Percentiles rank a stretch among this genome's conserved stretches.
Evolutionary conservation across 352 stramenopile genomes (phyloP).

Genomic region (Nothophytophthora sp.): DNA sequence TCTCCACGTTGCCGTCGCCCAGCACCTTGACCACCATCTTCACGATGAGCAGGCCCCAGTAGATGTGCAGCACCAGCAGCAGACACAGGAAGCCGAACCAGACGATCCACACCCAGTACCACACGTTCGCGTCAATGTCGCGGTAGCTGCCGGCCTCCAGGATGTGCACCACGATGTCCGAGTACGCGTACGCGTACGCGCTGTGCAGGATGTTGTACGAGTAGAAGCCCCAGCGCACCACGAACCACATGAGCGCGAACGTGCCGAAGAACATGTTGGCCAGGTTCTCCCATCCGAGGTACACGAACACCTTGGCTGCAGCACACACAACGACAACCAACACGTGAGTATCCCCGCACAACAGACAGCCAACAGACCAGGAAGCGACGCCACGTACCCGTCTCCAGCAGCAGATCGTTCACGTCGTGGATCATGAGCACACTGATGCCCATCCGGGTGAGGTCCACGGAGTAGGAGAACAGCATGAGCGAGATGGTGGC

Average conservation of each 20-base stretch:
- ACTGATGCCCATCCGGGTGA: conserved; percentile 54
- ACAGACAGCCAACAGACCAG: conserved; percentile 2
- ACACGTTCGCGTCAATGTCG: conserved; percentile 38
- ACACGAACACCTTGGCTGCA: conserved; percentile 80
- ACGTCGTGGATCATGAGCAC: conserved; percentile 71
- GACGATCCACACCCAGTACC: conserved; percentile 58
- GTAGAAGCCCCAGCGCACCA: conserved; percentile 73
- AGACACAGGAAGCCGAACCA: conserved; percentile 63
- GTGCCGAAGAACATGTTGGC: conserved; percentile 71
- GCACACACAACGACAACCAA: background rate
- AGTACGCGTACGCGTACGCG: conserved; percentile 51
- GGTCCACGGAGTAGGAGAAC: conserved; percentile 52
- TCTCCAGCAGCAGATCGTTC: conserved; percentile 64
- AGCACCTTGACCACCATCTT: conserved; percentile 75
- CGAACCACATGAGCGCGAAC: conserved; percentile 74
- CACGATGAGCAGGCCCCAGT: conserved; percentile 78
- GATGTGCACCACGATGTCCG: conserved; percentile 53
- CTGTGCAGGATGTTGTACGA: conserved; percentile 76
- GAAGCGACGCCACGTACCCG: conserved; percentile 10
- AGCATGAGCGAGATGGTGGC: conserved; percentile 61
- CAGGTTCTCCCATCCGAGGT: conserved; percentile 64
- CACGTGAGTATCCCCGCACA: conserved; percentile 6
- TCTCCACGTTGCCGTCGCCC: conserved; percentile 68
- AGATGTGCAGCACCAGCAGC: conserved; percentile 69
- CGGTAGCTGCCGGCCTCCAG: conserved; percentile 37